Percentiles rank a stretch among this genome's conserved stretches.
Conservation (phyloP, 495 filamentous ascomycete species). For the Trichoderma asperelloides region DNA sequence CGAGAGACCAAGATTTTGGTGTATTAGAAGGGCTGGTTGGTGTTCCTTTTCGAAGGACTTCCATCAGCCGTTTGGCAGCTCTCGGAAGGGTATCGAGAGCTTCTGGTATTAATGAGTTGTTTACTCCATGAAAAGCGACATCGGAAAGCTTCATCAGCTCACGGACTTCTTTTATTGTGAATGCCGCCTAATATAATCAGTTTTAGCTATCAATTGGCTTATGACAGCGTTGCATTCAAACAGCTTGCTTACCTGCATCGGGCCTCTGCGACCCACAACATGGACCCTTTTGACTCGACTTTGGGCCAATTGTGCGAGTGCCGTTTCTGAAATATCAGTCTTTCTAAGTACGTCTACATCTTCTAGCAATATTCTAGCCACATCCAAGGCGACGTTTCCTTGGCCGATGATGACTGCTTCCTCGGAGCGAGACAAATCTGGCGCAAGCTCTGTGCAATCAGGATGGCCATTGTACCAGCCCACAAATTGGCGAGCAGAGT, state of each 20-base stretch:
- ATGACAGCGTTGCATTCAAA: not conserved
- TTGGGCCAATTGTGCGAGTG: constrained; percentile 60
- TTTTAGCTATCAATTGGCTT: not conserved
- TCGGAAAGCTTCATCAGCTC: constrained; percentile 72
- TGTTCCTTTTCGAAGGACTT: constrained; percentile 70
- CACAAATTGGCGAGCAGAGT: constrained; percentile 88
- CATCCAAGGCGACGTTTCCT: constrained; percentile 92
- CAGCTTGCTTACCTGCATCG: constrained; percentile 55
- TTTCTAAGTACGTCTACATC: constrained; percentile 60
- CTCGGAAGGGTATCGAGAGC: constrained; percentile 58
- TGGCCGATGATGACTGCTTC: constrained; percentile 87
- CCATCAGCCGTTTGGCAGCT: constrained; percentile 63
- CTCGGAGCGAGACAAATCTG: constrained; percentile 68
- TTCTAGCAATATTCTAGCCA: constrained; percentile 76
- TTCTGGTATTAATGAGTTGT: constrained; percentile 52
- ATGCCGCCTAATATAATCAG: constrained; percentile 54
- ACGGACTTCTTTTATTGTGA: constrained; percentile 87
- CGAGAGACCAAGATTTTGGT: constrained; percentile 68
- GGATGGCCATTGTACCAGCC: constrained; percentile 98
- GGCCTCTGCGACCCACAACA: constrained; percentile 78
- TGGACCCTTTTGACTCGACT: constrained; percentile 73
- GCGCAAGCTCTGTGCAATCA: constrained; percentile 66
- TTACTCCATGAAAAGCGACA: constrained; percentile 64
- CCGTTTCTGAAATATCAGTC: constrained; percentile 82
- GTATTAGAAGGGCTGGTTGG: constrained; percentile 34